phyloP scores from a whole-genome alignment of 176 grass and related monocot genomes.

The Metroxylon sagu region DNA sequence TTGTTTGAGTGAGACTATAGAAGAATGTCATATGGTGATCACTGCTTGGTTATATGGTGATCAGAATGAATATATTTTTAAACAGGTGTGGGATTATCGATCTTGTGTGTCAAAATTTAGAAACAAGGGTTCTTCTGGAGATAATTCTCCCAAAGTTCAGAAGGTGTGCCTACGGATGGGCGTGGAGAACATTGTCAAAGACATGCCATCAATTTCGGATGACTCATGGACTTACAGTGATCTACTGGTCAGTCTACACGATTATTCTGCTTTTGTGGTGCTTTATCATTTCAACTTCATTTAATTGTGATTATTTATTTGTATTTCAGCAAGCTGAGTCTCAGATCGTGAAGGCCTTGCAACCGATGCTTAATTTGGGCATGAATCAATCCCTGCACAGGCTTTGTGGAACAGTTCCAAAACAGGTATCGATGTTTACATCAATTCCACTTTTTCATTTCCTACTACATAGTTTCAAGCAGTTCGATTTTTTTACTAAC shows the following conservation, averaged over 20 bases:
- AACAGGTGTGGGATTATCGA: constrained; percentile 43
- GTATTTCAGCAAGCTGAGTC: constrained; percentile 38
- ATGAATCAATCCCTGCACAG: constrained; percentile 33
- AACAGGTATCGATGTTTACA: constrained; percentile 24
- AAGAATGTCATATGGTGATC: no score
- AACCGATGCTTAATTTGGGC: constrained; percentile 47
- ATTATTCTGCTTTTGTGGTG: constrained; percentile 4
- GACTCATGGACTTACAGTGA: constrained; percentile 42
- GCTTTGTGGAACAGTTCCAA: constrained; percentile 21
- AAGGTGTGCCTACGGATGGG: constrained; percentile 43
- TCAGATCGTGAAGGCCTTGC: constrained; percentile 29
- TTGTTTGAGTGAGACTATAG: no score
- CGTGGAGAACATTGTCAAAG: constrained; percentile 31
- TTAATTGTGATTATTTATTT: neutral
- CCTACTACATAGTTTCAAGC: no score
- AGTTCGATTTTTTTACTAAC: no score
- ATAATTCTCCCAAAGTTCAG: constrained; percentile 35
- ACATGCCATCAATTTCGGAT: constrained; percentile 31
- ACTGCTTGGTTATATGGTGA: no score
- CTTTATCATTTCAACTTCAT: constrained; percentile 9
- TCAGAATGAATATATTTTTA: constrained; percentile 7
- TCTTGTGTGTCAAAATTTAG: constrained; percentile 25
- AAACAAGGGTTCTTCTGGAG: constrained; percentile 26
- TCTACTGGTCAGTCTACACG: constrained; percentile 28
- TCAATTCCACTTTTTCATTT: no score